These are phyloP conservation scores for Leccinum broughii DNA, from an alignment of 768 basidiomycete species.

Conservation along the genomic window DNA sequence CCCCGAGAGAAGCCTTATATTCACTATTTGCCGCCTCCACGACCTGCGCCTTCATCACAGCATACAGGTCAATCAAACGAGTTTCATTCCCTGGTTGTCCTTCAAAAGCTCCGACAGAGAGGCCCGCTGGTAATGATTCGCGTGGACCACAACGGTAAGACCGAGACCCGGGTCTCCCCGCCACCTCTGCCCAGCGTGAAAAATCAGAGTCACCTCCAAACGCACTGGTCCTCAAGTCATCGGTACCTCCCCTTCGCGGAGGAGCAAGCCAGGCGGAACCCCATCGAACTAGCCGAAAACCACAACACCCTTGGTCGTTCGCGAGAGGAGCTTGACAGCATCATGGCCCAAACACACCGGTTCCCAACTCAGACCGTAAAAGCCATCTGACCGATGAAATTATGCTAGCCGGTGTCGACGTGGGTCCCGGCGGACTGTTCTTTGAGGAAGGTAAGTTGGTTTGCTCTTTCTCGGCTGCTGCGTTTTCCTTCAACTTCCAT, in stretches of 20 bases:
- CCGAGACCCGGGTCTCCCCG: no score
- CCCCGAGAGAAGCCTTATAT: constrained; percentile 35
- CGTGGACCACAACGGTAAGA: constrained; percentile 33
- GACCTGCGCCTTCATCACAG: constrained; percentile 18
- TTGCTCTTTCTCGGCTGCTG: neutral
- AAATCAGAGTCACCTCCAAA: no score
- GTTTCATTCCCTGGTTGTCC: neutral
- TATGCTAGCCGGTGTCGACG: constrained; percentile 11
- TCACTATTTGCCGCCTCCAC: constrained; percentile 34
- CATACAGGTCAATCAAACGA: constrained; percentile 22
- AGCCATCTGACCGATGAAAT: neutral
- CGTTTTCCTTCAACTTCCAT: constrained; percentile 9
- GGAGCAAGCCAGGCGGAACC: no score
- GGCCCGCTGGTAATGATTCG: constrained; percentile 10
- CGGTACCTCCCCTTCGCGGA: no score
- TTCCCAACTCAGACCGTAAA: neutral
- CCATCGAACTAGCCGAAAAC: no score
- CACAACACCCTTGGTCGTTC: no score
- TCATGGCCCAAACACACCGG: no score
- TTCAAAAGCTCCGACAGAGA: constrained; percentile 19
- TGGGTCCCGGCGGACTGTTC: constrained; percentile 44
- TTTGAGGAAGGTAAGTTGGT: constrained; percentile 45
- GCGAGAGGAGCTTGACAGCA: no score
- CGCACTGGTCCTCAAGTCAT: no score
- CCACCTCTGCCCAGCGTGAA: no score